Evolutionary conservation across 148 eudicot genomes (phyloP).

Genomic region (Bassia scoparia): DNA sequence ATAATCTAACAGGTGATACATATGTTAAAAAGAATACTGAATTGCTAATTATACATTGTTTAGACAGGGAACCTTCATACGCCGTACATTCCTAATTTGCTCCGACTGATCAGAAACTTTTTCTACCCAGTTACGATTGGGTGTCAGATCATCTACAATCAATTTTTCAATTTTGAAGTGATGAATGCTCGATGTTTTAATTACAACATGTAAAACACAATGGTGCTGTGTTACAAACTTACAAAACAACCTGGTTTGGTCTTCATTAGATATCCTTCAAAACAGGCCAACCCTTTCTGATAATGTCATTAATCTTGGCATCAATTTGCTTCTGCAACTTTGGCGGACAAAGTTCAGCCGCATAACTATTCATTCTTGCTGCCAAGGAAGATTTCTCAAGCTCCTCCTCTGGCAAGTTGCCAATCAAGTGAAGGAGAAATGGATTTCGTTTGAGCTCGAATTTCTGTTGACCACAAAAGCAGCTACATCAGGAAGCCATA

Average conservation of each 20-base stretch:
- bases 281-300: constrained; percentile 90
- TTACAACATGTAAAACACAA: too few species aligned
- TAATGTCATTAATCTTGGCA: constrained; percentile 67
- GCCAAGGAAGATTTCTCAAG: constrained; percentile 83
- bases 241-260: neutral
- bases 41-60: too few species aligned
- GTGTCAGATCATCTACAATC: too few species aligned
- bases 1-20: too few species aligned
- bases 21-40: too few species aligned
- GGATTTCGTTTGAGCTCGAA: constrained; percentile 85
- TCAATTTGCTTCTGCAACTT: constrained; percentile 64
- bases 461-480: constrained; percentile 46
- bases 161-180: too few species aligned
- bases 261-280: constrained; percentile 52
- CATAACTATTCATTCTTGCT: constrained; percentile 76
- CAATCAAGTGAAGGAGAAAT: constrained; percentile 90
- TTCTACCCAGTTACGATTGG: too few species aligned
- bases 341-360: constrained; percentile 88
- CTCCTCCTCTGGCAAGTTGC: constrained; percentile 87
- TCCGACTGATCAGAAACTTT: too few species aligned
- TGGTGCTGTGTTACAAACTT: too few species aligned
- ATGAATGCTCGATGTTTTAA: too few species aligned
- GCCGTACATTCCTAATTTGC: too few species aligned
- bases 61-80: too few species aligned
- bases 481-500: neutral